phyloP scores from a whole-genome alignment of 371 early-diverging fungal species.

The Gilbertella persicaria region DNA sequence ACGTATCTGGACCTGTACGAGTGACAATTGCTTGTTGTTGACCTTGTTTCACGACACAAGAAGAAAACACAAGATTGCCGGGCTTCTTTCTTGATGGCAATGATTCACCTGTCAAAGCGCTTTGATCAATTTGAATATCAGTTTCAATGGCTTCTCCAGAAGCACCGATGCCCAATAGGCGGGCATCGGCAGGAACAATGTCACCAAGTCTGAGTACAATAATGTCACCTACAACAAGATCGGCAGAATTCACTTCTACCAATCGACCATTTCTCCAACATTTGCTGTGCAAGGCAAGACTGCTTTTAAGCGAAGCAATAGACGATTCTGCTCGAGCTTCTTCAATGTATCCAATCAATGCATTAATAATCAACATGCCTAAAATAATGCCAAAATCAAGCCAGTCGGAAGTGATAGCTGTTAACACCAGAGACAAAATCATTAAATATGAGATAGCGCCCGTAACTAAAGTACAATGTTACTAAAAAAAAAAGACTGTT shows the following conservation, averaged over 20 bases:
- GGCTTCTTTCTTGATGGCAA: slow-evolving; percentile 81
- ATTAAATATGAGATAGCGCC: slow-evolving; percentile 91
- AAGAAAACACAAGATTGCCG: slow-evolving; percentile 80
- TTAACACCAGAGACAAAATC: slow-evolving; percentile 74
- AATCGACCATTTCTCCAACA: slow-evolving; percentile 79
- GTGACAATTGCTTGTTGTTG: slow-evolving; percentile 84
- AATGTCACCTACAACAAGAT: slow-evolving; percentile 87
- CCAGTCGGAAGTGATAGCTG: slow-evolving; percentile 79
- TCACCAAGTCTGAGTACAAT: slow-evolving; percentile 90
- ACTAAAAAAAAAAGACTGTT: neutral
- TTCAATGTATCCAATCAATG: slow-evolving; percentile 86
- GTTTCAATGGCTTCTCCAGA: slow-evolving; percentile 75
- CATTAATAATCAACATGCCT: slow-evolving; percentile 82
- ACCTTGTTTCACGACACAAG: slow-evolving; percentile 84
- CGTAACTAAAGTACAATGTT: slow-evolving; percentile 45
- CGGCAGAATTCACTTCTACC: slow-evolving; percentile 73
- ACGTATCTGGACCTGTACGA: slow-evolving; percentile 87
- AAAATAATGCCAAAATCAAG: slow-evolving; percentile 87
- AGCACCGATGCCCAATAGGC: slow-evolving; percentile 81
- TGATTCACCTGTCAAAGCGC: slow-evolving; percentile 94
- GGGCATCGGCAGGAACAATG: slow-evolving; percentile 91
- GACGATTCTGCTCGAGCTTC: slow-evolving; percentile 89
- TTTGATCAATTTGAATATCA: slow-evolving; percentile 88
- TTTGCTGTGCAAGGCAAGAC: slow-evolving; percentile 80
- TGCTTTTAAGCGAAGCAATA: slow-evolving; percentile 84